A percentile compares a stretch with the other conserved stretches of the same genome.
Evolutionary conservation across 495 filamentous ascomycete species (phyloP).

Genomic region (Clohesyomyces aquaticus): DNA sequence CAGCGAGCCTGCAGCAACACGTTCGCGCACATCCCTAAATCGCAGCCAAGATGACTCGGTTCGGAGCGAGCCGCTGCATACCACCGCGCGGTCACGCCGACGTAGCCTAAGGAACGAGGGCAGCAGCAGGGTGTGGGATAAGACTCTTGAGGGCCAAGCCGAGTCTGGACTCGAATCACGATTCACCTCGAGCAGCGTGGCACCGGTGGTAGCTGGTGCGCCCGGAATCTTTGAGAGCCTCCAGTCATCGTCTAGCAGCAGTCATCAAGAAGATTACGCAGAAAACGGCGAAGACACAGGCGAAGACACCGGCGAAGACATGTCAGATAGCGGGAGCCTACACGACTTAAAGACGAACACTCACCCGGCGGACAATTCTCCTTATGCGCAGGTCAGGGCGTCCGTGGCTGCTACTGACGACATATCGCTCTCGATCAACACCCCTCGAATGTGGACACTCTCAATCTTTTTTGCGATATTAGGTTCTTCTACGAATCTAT

Average conservation of each 20-base stretch:
- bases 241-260: slow-evolving; percentile 35
- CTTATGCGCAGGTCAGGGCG: slow-evolving; percentile 63
- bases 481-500: slow-evolving; percentile 80
- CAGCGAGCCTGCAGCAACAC: slow-evolving; percentile 22
- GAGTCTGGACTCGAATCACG: slow-evolving; percentile 34
- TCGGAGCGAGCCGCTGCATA: slow-evolving; percentile 23
- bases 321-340: slow-evolving; percentile 24
- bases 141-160: slow-evolving; percentile 25
- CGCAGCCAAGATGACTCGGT: slow-evolving; percentile 11
- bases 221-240: slow-evolving; percentile 28
- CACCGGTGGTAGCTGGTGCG: slow-evolving; percentile 6
- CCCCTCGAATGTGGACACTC: slow-evolving; percentile 82
- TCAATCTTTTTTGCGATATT: slow-evolving; percentile 77
- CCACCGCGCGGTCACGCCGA: slow-evolving; percentile 15
- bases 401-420: slow-evolving; percentile 76
- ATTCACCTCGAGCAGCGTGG: slow-evolving; percentile 24
- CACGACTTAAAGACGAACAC: slow-evolving; percentile 22
- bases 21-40: neutral
- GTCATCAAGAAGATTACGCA: slow-evolving; percentile 13
- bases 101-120: slow-evolving; percentile 22
- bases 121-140: slow-evolving; percentile 19
- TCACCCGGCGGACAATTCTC: slow-evolving; percentile 36
- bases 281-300: slow-evolving; percentile 6
- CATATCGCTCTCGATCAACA: slow-evolving; percentile 75
- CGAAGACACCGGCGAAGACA: slow-evolving; percentile 24